Evolutionary conservation across 2,329 filamentous ascomycete species (phyloP).

Genomic region (Monosporascus sp.): DNA sequence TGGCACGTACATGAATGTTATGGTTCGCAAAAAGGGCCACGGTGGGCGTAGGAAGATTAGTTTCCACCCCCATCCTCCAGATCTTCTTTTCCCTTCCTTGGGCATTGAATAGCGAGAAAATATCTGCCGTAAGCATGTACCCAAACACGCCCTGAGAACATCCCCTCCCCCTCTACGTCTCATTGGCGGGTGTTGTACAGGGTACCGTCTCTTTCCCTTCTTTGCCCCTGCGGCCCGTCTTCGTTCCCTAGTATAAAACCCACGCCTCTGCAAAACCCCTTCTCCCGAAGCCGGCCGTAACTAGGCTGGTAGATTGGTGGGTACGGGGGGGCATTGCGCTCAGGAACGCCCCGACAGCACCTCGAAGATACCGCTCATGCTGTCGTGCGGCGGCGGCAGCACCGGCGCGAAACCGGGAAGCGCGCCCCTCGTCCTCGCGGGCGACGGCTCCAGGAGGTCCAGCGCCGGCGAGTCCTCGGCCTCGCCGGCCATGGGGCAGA

Average conservation of each 20-base stretch:
- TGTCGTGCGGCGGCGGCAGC: neutral
- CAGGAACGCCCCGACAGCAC: neutral
- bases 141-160: neutral
- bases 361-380: neutral
- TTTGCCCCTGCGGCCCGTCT: neutral
- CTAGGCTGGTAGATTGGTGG: no score
- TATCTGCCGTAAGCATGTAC: neutral
- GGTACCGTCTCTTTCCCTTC: neutral
- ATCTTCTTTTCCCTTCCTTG: no score
- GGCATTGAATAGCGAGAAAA: no score
- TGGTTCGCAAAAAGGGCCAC: no score
- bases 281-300: no score
- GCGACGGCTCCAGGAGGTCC: neutral
- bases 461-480: neutral
- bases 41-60: no score
- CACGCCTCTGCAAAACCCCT: no score
- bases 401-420: neutral
- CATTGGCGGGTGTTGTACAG: neutral
- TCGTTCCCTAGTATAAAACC: no score
- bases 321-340: neutral
- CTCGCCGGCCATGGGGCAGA: neutral
- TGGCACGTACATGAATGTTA: no score
- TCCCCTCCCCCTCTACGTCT: neutral
- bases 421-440: neutral
- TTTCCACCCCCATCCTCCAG: no score